Base-by-base conservation (phyloP, 2,329 filamentous ascomycete genomes). In the Mariannaea sp. region DNA sequence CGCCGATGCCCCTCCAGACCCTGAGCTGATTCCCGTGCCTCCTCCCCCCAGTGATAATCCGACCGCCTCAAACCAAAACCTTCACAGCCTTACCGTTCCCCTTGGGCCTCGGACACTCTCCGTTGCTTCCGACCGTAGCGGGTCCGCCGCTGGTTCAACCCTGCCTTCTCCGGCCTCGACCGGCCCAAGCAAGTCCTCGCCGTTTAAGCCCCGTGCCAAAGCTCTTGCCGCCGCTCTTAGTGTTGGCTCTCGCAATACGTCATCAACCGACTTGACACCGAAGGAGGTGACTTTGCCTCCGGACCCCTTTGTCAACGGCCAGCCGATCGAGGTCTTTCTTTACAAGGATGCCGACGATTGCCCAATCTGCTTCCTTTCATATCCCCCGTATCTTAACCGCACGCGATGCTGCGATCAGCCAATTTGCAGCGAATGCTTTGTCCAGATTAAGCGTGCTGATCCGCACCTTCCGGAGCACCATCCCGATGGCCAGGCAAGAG, bases 391-490 rank as follows among this genome's bases (percentile, higher is more conserved):
- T 68, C 80, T 99, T 24, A 99, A 99, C 74, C 88, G 87, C 60
- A 99, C 94, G 1, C 82, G 94, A 61, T 99, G 94, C 70, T 99
- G 94, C 71, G 92, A 96, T 65, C 94, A 99, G 70, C 81, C 89
- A 5, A 97, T 99, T 58, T 99, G 94, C 74, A 97, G 92, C 35
- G 94, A 99, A 75, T 99, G 94, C 71, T 99, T 99, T 67, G 94
- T 99, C 4, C 94, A 99, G 71, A 99, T 99, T 70, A 97, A 97
- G 71, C 85, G 94, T 35, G 87, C 92, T 4, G 93, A 99, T 60
- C 92, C 92, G 8, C 90, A 97, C 70, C 85, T 92, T 32, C 90
- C 91, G 1, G 90, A 96, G 69, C 90, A 94, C 67, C 77, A 81
- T 53, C 80, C 78, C n/a, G 76, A 82, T 42, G 72, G 71, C 14